Percentiles rank a stretch among this genome's conserved stretches.
Conservation (phyloP, 768 basidiomycete genomes). For the Imleria badia region DNA sequence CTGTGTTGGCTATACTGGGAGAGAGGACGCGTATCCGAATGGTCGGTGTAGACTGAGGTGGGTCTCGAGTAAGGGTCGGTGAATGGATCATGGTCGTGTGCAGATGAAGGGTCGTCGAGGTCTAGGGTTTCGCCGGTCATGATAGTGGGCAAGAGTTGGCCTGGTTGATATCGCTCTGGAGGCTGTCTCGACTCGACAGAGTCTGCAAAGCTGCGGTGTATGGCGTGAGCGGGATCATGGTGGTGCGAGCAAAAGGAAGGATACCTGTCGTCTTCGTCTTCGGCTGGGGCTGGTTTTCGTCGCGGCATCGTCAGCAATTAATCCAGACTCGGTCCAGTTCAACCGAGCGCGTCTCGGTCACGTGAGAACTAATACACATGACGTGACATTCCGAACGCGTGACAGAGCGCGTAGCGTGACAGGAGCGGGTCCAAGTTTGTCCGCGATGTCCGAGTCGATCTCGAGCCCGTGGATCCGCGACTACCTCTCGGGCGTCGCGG, state of each 20-base stretch:
- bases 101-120: conserved; percentile 37
- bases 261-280: conserved; percentile 7
- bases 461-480: conserved; percentile 54
- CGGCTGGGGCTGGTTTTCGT: conserved; percentile 24
- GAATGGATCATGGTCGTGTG: conserved; percentile 33
- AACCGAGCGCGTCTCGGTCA: conserved; percentile 15
- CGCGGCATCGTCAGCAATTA: conserved; percentile 9
- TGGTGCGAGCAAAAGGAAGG: neutral
- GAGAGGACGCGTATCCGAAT: conserved; percentile 27
- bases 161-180: conserved; percentile 53
- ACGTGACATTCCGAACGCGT: conserved; percentile 22
- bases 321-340: neutral
- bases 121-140: conserved; percentile 66
- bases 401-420: conserved; percentile 18
- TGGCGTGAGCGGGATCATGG: neutral
- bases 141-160: conserved; percentile 60
- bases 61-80: conserved; percentile 29
- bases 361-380: conserved; percentile 12
- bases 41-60: conserved; percentile 24
- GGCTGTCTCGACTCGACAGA: conserved; percentile 9
- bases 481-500: conserved; percentile 51
- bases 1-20: conserved; percentile 41
- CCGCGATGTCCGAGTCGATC: conserved; percentile 39
- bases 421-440: neutral
- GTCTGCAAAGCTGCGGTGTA: conserved; percentile 7